These are phyloP conservation scores for Phytophthora lateralis DNA, from an alignment of 352 stramenopile species.

Conservation along the genomic window DNA sequence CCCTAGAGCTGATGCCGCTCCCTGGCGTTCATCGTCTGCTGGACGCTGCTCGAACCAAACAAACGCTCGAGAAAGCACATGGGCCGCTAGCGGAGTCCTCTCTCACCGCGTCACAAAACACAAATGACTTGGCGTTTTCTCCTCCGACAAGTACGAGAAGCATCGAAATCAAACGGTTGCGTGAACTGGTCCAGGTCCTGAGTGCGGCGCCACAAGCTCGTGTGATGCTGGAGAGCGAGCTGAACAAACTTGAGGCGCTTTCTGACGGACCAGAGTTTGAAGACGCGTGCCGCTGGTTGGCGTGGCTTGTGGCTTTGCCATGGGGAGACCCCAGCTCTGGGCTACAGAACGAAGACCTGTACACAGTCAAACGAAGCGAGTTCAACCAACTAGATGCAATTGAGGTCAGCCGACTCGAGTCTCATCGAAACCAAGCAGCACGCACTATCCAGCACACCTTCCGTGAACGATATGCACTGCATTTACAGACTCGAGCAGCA, in stretches of 20 bases:
- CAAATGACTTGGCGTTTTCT: neutral
- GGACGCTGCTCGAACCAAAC: slow-evolving; percentile 29
- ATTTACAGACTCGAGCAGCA: slow-evolving; percentile 33
- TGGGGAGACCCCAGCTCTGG: slow-evolving; percentile 44
- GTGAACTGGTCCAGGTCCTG: slow-evolving; percentile 14
- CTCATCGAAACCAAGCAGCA: slow-evolving; percentile 30
- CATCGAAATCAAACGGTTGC: slow-evolving; percentile 30
- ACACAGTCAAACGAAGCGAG: slow-evolving; percentile 25
- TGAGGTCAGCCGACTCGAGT: slow-evolving; percentile 17
- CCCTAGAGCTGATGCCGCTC: slow-evolving; percentile 56
- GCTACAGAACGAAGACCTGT: slow-evolving; percentile 30
- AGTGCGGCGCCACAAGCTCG: slow-evolving; percentile 34
- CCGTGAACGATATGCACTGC: slow-evolving; percentile 38
- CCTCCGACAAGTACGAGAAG: slow-evolving; percentile 11
- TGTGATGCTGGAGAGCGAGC: slow-evolving; percentile 47
- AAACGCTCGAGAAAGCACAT: neutral
- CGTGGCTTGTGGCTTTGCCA: slow-evolving; percentile 62
- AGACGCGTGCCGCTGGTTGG: slow-evolving; percentile 52
- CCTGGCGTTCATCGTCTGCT: slow-evolving; percentile 59
- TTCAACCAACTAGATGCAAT: slow-evolving; percentile 54
- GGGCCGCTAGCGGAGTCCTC: neutral
- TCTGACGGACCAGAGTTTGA: slow-evolving; percentile 39
- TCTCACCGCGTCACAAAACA: neutral
- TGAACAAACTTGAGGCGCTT: slow-evolving; percentile 48
- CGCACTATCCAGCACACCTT: slow-evolving; percentile 48